These are phyloP conservation scores for Umbilicus rupestris DNA, from an alignment of 164 flowering plant genomes.

Conservation along the genomic window DNA sequence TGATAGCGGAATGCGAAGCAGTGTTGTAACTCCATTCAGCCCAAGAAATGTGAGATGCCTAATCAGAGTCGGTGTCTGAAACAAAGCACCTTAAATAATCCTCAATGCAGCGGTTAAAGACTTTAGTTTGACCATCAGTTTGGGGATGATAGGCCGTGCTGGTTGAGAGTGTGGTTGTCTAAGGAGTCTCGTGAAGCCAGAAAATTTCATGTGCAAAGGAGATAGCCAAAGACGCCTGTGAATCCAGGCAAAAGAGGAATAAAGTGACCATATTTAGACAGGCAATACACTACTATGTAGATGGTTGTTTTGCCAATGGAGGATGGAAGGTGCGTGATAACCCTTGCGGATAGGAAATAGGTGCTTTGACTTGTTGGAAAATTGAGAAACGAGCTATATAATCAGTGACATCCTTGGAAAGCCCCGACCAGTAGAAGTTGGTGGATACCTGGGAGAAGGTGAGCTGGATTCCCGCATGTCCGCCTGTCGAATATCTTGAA, in stretches of 20 bases:
- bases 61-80: neutral
- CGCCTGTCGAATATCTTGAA: neutral
- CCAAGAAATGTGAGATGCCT: neutral
- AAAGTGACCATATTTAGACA: slow-evolving; percentile 8
- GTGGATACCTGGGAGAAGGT: neutral
- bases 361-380: neutral
- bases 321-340: neutral
- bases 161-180: neutral
- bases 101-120: neutral
- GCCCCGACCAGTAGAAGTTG: neutral
- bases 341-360: neutral
- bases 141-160: slow-evolving; percentile 7
- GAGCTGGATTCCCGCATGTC: neutral
- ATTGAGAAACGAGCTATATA: neutral
- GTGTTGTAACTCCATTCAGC: slow-evolving; percentile 9
- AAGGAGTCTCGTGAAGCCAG: neutral
- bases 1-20: neutral
- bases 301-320: neutral
- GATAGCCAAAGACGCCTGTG: neutral
- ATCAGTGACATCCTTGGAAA: neutral
- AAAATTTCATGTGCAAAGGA: neutral
- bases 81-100: slow-evolving; percentile 8
- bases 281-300: neutral
- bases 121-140: slow-evolving; percentile 9
- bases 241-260: neutral